Evolutionary conservation across 2,329 filamentous ascomycete genomes (phyloP).

Genomic region (Ophiostoma pallidulum): DNA sequence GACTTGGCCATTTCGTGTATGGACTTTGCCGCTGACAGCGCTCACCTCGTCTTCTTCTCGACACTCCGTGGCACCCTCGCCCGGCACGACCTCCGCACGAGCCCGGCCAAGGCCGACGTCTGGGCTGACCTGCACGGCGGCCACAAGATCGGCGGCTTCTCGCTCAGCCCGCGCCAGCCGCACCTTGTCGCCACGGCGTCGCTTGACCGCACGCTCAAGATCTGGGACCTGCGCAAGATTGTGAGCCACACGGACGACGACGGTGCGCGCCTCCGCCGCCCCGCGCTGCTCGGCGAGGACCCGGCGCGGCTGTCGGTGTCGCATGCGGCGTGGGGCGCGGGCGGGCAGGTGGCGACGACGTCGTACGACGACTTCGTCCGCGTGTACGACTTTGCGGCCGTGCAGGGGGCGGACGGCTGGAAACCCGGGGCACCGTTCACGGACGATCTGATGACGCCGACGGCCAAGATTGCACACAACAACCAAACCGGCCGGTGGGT

Average conservation of each 20-base stretch:
- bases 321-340: slow-evolving; percentile 81
- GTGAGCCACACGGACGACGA: slow-evolving; percentile 45
- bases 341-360: slow-evolving; percentile 79
- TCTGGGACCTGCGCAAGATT: slow-evolving; percentile 87
- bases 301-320: slow-evolving; percentile 76
- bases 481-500: slow-evolving; percentile 96
- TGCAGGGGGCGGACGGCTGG: slow-evolving; percentile 47
- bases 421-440: slow-evolving; percentile 47
- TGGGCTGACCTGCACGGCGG: slow-evolving; percentile 61
- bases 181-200: slow-evolving; percentile 85
- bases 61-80: slow-evolving; percentile 76
- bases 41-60: slow-evolving; percentile 74
- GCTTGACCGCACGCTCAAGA: slow-evolving; percentile 75
- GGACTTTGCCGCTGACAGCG: slow-evolving; percentile 62
- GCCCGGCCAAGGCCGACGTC: slow-evolving; percentile 44
- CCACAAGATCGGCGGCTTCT: slow-evolving; percentile 94
- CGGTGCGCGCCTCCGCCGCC: slow-evolving; percentile 36
- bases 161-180: slow-evolving; percentile 66
- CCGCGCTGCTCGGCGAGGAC: slow-evolving; percentile 70
- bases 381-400: slow-evolving; percentile 67
- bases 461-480: slow-evolving; percentile 67
- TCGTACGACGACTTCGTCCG: slow-evolving; percentile 95
- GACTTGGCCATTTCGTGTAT: slow-evolving; percentile 78
- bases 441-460: slow-evolving; percentile 58
- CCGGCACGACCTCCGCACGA: slow-evolving; percentile 64